These are phyloP conservation scores for Fraxinus albicans DNA, from an alignment of 305 asterid genomes.

Conservation along the genomic window DNA sequence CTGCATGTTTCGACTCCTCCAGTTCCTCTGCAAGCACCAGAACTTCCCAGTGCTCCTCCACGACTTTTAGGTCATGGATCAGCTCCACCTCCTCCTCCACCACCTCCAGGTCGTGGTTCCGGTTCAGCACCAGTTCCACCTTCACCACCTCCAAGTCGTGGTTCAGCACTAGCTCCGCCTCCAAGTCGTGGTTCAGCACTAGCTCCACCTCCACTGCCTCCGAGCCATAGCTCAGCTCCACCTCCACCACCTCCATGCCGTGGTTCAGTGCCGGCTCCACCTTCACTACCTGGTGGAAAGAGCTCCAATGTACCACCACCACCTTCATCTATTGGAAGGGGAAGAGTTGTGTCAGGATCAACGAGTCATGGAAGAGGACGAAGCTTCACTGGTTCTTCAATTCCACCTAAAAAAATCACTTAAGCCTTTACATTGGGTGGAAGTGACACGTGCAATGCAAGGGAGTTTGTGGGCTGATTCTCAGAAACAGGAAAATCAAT, in stretches of 20 bases:
- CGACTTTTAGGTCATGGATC: constrained; percentile 40
- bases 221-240: neutral
- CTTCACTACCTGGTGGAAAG: constrained; percentile 69
- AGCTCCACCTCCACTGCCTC: neutral
- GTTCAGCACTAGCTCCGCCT: constrained; percentile 10
- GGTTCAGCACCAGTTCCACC: neutral
- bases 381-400: constrained; percentile 56
- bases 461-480: constrained; percentile 99
- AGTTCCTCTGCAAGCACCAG: constrained; percentile 32
- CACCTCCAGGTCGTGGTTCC: constrained; percentile 16
- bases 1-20: neutral
- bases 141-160: neutral
- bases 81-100: constrained; percentile 53
- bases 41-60: constrained; percentile 25
- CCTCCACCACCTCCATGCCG: constrained; percentile 19
- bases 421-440: constrained; percentile 95
- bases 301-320: constrained; percentile 63
- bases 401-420: constrained; percentile 83
- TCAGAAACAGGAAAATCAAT: constrained; percentile 65
- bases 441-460: constrained; percentile 94
- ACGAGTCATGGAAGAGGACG: constrained; percentile 53
- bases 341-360: constrained; percentile 55
- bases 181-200: constrained; percentile 32
- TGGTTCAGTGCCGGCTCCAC: constrained; percentile 44
- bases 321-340: constrained; percentile 62